A percentile compares a stretch with the other conserved stretches of the same genome.
Evolutionary conservation across 2,329 filamentous ascomycete genomes (phyloP).

Genomic region (Ophiocordyceps camponoti-saundersi): DNA sequence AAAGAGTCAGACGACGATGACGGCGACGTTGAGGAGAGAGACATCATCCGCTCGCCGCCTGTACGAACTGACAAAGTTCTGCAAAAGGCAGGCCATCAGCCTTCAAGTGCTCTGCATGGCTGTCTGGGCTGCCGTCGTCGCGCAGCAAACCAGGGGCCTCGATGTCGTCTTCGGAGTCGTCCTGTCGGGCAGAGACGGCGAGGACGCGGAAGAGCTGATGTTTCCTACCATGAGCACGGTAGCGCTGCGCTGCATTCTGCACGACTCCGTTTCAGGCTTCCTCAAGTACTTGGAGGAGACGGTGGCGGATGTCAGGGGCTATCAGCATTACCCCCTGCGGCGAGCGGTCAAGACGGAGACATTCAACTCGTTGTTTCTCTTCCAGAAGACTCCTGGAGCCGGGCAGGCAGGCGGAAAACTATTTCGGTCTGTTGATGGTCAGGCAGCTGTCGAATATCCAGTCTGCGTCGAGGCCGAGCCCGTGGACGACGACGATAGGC

Average conservation of each 20-base stretch:
- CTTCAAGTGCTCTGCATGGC: constrained; percentile 61
- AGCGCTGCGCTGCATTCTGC: constrained; percentile 52
- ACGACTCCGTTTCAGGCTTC: constrained; percentile 48
- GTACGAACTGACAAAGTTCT: constrained; percentile 31
- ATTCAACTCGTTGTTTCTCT: constrained; percentile 40
- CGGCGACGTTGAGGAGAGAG: constrained; percentile 5
- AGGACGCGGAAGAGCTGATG: constrained; percentile 47
- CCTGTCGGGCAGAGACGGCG: constrained; percentile 66
- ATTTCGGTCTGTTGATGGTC: constrained; percentile 45
- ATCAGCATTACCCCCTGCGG: constrained; percentile 64
- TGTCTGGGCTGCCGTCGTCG: constrained; percentile 57
- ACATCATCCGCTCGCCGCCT: constrained; percentile 1
- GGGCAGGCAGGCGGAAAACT: constrained; percentile 14
- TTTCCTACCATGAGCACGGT: constrained; percentile 94
- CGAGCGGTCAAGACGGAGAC: constrained; percentile 37
- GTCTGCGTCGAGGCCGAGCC: constrained; percentile 69
- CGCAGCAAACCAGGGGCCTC: constrained; percentile 42
- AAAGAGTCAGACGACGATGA: neutral
- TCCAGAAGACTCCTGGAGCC: constrained; percentile 22
- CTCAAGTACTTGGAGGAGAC: constrained; percentile 58
- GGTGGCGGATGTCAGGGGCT: constrained; percentile 45
- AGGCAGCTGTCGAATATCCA: constrained; percentile 61
- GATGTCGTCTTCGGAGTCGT: constrained; percentile 74
- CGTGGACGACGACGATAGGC: constrained; percentile 23
- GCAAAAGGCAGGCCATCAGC: constrained; percentile 49